Percentiles rank a stretch among this genome's conserved stretches.
Evolutionary conservation across 2,329 filamentous ascomycete species (phyloP).

Genomic region (Mollisia scopiformis): DNA sequence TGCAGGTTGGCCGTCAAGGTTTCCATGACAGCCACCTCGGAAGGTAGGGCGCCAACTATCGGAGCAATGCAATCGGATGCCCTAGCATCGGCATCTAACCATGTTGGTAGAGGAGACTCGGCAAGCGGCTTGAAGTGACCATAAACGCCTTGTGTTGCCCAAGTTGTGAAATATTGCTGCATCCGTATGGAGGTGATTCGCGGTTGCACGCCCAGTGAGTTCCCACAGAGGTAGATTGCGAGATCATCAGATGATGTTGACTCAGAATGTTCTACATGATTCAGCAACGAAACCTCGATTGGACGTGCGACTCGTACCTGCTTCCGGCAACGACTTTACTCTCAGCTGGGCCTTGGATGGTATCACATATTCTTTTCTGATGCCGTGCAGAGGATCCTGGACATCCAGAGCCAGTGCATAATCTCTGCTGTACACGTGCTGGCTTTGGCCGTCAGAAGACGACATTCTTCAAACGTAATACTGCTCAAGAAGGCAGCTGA

Average conservation of each 20-base stretch:
- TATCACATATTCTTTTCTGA: constrained; percentile 75
- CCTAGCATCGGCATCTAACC: constrained; percentile 72
- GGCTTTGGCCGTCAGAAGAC: constrained; percentile 16
- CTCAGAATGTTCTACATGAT: constrained; percentile 23
- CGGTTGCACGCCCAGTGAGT: constrained; percentile 78
- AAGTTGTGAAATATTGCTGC: constrained; percentile 70
- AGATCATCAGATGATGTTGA: constrained; percentile 33
- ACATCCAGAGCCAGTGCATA: constrained; percentile 52
- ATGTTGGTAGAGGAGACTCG: constrained; percentile 63
- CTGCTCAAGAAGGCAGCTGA: constrained; percentile 21
- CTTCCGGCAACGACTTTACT: constrained; percentile 41
- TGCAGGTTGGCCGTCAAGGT: constrained; percentile 80
- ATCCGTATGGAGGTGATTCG: constrained; percentile 65
- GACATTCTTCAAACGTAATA: constrained; percentile 31
- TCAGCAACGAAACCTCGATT: constrained; percentile 5
- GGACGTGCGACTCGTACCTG: constrained; percentile 21
- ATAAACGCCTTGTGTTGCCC: constrained; percentile 76
- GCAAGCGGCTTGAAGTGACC: constrained; percentile 73
- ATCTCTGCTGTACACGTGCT: constrained; percentile 32
- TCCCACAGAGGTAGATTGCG: constrained; percentile 74
- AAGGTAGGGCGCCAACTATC: constrained; percentile 68
- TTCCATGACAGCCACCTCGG: constrained; percentile 79
- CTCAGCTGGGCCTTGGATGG: constrained; percentile 74
- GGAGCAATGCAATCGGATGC: constrained; percentile 68
- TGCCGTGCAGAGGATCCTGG: constrained; percentile 60